Percentiles rank a stretch among this genome's conserved stretches.
These are phyloP conservation scores for Echium plantagineum DNA, from an alignment of 257 asterid genomes.

Conservation along the genomic window DNA sequence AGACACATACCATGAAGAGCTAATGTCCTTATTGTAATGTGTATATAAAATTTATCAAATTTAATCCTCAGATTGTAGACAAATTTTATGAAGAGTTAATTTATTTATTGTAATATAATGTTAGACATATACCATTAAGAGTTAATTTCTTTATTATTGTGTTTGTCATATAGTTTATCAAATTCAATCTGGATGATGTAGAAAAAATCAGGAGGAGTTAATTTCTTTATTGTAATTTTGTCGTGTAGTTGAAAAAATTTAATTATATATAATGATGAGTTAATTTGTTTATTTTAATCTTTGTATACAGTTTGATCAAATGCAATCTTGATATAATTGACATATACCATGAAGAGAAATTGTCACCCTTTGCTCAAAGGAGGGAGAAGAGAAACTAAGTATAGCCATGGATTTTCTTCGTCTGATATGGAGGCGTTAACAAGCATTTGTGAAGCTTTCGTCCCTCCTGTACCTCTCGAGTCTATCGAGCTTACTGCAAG, in stretches of 20 bases:
- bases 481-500: constrained; percentile 4
- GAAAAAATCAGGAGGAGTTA: constrained; percentile 15
- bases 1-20: too few relatives aligned
- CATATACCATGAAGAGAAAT: constrained; percentile 18
- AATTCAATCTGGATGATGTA: neutral
- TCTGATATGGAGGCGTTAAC: constrained; percentile 36
- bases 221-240: too few relatives aligned
- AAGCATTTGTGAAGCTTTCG: constrained; percentile 37
- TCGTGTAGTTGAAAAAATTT: too few relatives aligned
- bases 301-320: neutral
- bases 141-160: too few relatives aligned
- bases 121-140: too few relatives aligned
- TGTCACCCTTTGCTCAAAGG: constrained; percentile 60
- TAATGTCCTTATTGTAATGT: too few relatives aligned
- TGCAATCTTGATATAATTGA: neutral
- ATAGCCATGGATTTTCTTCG: constrained; percentile 47
- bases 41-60: too few relatives aligned
- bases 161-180: too few relatives aligned
- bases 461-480: constrained; percentile 36
- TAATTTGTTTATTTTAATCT: neutral
- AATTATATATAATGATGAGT: too few relatives aligned
- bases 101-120: too few relatives aligned
- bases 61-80: too few relatives aligned
- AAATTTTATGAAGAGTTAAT: too few relatives aligned
- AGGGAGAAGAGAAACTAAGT: constrained; percentile 58